These are phyloP conservation scores for Citrullus amarus DNA, from an alignment of 306 rosid species.

Conservation along the genomic window DNA sequence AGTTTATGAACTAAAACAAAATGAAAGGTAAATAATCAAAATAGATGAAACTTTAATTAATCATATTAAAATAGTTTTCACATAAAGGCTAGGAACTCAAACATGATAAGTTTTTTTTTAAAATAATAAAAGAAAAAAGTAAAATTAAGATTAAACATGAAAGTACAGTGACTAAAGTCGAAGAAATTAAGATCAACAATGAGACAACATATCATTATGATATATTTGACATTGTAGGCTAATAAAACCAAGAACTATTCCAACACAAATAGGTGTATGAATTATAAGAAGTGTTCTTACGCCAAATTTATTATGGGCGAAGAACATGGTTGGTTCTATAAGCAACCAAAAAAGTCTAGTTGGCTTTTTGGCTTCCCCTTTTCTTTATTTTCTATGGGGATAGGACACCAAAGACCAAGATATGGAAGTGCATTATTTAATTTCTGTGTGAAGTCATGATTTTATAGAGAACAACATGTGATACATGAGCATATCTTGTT, in stretches of 20 bases:
- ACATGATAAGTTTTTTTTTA: too few species aligned
- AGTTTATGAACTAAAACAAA: not conserved
- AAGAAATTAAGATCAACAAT: not conserved
- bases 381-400: not conserved
- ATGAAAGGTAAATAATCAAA: not conserved
- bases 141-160: not conserved
- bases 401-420: not conserved
- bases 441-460: not conserved
- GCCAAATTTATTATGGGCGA: constrained; percentile 1
- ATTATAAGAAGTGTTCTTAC: not conserved
- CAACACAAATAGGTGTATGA: not conserved
- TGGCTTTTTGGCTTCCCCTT: not conserved
- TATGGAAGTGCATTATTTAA: not conserved
- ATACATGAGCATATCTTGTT: not conserved
- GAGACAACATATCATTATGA: not conserved
- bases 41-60: not conserved
- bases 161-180: not conserved
- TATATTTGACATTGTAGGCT: not conserved
- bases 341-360: constrained; percentile 10
- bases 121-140: not conserved
- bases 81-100: not conserved
- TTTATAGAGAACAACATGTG: not conserved
- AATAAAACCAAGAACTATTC: not conserved
- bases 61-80: too few species aligned
- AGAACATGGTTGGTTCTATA: constrained; percentile 12